Percentiles rank a stretch among this genome's conserved stretches.
Conservation (phyloP, 2,329 filamentous ascomycete genomes). For the Monilinia vaccinii-corymbosi region DNA sequence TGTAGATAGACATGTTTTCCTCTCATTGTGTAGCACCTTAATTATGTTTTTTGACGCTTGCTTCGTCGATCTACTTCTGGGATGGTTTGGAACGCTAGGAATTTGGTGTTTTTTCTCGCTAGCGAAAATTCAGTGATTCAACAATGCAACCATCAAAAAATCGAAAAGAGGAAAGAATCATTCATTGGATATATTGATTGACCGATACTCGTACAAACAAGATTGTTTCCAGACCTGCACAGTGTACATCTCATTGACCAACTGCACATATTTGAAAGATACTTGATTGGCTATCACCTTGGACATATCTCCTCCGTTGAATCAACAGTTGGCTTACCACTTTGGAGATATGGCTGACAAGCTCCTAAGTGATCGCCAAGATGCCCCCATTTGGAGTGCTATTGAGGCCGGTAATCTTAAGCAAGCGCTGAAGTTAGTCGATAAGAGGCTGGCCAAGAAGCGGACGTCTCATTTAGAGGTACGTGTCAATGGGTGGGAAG, state of each 20-base stretch:
- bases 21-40: not conserved
- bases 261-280: not conserved
- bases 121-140: not conserved
- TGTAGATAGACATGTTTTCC: not conserved
- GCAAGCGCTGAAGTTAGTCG: slow-evolving; percentile 29
- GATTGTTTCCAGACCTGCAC: not conserved
- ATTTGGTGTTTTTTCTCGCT: slow-evolving; percentile 6
- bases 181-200: not conserved
- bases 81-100: not conserved
- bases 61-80: not conserved
- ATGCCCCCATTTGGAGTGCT: slow-evolving; percentile 29
- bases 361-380: slow-evolving; percentile 22
- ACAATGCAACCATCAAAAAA: not conserved
- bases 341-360: slow-evolving; percentile 20
- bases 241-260: not conserved
- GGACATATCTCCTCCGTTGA: not conserved
- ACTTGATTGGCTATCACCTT: not conserved
- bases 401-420: slow-evolving; percentile 30
- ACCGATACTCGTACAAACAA: not conserved
- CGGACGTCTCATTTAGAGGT: slow-evolving; percentile 28
- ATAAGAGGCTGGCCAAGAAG: slow-evolving; percentile 29
- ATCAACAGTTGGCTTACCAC: not conserved
- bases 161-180: too few species aligned
- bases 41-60: not conserved
- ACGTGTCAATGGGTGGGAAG: slow-evolving; percentile 9